A percentile compares a stretch with the other conserved stretches of the same genome.
These are phyloP conservation scores for Aureobasidium subglaciale DNA, from an alignment of 2,329 filamentous ascomycete genomes.

Conservation along the genomic window DNA sequence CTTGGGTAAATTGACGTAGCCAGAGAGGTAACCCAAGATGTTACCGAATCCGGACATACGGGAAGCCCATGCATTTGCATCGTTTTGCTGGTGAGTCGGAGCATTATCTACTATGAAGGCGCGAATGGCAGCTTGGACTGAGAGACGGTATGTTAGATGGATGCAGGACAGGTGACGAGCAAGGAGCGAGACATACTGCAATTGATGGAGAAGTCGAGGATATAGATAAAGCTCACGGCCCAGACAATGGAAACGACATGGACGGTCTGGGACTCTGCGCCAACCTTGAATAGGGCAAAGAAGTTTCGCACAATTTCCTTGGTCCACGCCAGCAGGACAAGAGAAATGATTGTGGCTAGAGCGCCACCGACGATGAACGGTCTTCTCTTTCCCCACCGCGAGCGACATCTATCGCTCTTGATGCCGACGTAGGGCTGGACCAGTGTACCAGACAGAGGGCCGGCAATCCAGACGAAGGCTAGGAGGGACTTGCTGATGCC, in stretches of 20 bases:
- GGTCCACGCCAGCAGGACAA: conserved; percentile 45
- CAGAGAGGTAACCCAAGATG: conserved; percentile 82
- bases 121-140: conserved; percentile 81
- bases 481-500: conserved; percentile 46
- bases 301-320: conserved; percentile 55
- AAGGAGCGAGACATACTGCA: conserved; percentile 51
- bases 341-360: conserved; percentile 41
- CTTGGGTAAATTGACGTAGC: conserved; percentile 70
- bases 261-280: conserved; percentile 56
- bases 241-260: conserved; percentile 63
- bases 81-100: conserved; percentile 86
- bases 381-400: conserved; percentile 42
- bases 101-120: conserved; percentile 92
- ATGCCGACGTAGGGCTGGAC: conserved; percentile 50
- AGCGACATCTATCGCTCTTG: conserved; percentile 45
- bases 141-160: conserved; percentile 11
- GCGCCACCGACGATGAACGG: conserved; percentile 48
- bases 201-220: conserved; percentile 92
- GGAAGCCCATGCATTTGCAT: conserved; percentile 90
- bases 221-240: conserved; percentile 80
- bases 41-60: conserved; percentile 81
- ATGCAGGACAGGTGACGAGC: not conserved
- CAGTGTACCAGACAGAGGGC: conserved; percentile 46
- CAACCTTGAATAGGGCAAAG: conserved; percentile 61
- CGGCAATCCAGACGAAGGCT: conserved; percentile 49